Evolutionary conservation across 2,329 filamentous ascomycete species (phyloP), one percentile per base, ranked within the genome.

Genomic region (Trichophyton simii): DNA sequence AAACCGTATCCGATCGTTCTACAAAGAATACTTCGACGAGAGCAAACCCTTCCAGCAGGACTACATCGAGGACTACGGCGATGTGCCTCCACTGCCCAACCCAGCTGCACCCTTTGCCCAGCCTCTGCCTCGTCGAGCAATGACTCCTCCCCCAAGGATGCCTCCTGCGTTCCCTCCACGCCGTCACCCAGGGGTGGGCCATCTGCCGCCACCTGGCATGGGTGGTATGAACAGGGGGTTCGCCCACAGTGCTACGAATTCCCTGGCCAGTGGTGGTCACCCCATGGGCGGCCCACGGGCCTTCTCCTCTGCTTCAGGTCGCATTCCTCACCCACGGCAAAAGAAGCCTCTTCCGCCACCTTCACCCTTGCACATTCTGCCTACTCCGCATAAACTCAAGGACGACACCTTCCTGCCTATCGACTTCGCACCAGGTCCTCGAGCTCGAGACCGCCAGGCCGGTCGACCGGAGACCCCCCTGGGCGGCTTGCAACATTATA

Each of bases 1-100:
- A 65, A 97, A 96, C 78, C 86, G 94, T 62, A 99, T 99, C 67
- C 84, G 94, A 72, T 99, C 94, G 3, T 99, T 99, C 79, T 99
- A 99, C 79, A 96, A 96, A 78, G 94, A 99, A 72, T 99, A 99
- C 77, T 99, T 99, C 68, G 94, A 97, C 66, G 92, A 96, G 48
- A 84, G 80, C 63, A 88, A 85, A 71, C 73, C 76, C 1, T 67
- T 62, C n/a, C 69, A 77, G 63, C 76, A 76, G 41, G 76, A 77
- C 46, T 88, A 91, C 73, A 86, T 88, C 64, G 88, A 91, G 68
- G 88, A 92, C 68, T 89, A 89, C 69, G 85, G 87, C 62, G 83
- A 85, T 65, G 77, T 82, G 70, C 63, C 65, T 18, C 66, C 64
- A 34, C 62, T 63, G 70, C 78, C 65, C 31, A 67, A 68, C 59